Percentiles rank a stretch among this genome's conserved stretches.
Conservation (phyloP, 306 rosid species). For the Quercus berberidifolia region DNA sequence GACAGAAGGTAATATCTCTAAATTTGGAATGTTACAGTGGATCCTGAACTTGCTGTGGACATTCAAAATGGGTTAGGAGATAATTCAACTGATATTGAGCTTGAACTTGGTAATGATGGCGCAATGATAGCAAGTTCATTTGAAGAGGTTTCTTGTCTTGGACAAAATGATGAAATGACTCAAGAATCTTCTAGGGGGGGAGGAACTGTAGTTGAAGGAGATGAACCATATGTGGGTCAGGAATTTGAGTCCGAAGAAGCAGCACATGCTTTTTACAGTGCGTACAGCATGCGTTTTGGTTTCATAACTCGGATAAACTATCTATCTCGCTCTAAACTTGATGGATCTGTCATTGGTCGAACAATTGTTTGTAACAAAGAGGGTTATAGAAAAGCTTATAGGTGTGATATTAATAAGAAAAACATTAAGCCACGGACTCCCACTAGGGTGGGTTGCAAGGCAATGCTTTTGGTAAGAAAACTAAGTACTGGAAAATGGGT, state of each 20-base stretch:
- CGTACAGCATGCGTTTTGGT: slow-evolving; percentile 27
- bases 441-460: slow-evolving; percentile 40
- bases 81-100: slow-evolving; percentile 6
- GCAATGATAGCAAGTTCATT: slow-evolving; percentile 5
- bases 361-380: slow-evolving; percentile 44
- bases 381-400: slow-evolving; percentile 33
- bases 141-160: slow-evolving; percentile 7
- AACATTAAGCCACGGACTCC: slow-evolving; percentile 18
- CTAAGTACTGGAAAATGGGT: slow-evolving; percentile 29
- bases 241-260: slow-evolving; percentile 27
- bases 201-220: slow-evolving; percentile 4
- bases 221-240: slow-evolving; percentile 37
- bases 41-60: slow-evolving; percentile 11
- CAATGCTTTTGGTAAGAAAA: slow-evolving; percentile 25
- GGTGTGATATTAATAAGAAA: slow-evolving; percentile 21
- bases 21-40: slow-evolving; percentile 27
- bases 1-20: not conserved
- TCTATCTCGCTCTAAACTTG: slow-evolving; percentile 31
- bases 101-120: slow-evolving; percentile 4
- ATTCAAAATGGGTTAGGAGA: slow-evolving; percentile 4
- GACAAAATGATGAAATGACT: slow-evolving; percentile 13
- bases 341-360: slow-evolving; percentile 24
- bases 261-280: slow-evolving; percentile 34
- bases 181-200: not conserved
- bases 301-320: slow-evolving; percentile 28